Evolutionary conservation across 441 rosid species (phyloP).

Genomic region (Populus trichocarpa): DNA sequence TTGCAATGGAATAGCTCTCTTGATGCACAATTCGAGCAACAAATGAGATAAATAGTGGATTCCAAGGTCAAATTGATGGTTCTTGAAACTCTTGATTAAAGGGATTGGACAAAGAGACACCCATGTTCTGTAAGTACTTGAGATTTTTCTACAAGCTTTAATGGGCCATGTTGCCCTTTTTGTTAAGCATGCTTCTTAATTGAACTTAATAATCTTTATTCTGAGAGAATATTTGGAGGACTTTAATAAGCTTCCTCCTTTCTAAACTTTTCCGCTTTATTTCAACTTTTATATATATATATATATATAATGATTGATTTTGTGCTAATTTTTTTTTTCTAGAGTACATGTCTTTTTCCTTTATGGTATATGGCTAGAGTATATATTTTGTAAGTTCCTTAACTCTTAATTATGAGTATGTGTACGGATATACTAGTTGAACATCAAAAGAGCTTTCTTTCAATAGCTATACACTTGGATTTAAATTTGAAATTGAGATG

Average conservation of each 20-base stretch:
- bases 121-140: constrained; percentile 25
- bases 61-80: constrained; percentile 25
- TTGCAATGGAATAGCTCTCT: not conserved
- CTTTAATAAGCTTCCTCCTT: not conserved
- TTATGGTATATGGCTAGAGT: not conserved
- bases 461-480: not conserved
- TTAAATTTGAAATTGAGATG: not conserved
- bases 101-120: constrained; percentile 33
- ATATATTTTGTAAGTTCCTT: too few relatives aligned
- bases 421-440: too few relatives aligned
- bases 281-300: not conserved
- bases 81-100: constrained; percentile 27
- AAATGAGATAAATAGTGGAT: constrained; percentile 4
- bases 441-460: not conserved
- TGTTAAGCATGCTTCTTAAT: constrained; percentile 28
- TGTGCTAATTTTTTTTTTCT: not conserved
- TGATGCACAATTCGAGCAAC: not conserved
- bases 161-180: constrained; percentile 25
- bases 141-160: constrained; percentile 23
- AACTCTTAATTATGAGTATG: too few relatives aligned
- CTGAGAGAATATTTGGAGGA: constrained; percentile 6
- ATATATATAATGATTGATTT: not conserved
- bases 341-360: not conserved
- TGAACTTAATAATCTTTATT: constrained; percentile 7
- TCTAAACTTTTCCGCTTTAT: not conserved